phyloP scores from a whole-genome alignment of 768 basidiomycete species.

The Vararia minispora region DNA sequence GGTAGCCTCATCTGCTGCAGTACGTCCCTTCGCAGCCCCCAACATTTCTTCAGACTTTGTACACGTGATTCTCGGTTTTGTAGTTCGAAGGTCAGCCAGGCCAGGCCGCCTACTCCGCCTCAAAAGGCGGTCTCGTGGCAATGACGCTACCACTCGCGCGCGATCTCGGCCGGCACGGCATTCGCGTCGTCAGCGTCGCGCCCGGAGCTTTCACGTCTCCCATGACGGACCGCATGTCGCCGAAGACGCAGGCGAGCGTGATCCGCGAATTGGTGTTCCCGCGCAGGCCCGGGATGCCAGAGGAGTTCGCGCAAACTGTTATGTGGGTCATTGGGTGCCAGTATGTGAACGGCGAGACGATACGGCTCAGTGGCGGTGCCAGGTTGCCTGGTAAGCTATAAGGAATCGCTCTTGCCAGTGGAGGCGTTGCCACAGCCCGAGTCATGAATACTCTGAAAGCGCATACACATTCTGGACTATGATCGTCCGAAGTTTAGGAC shows the following conservation, averaged over 20 bases:
- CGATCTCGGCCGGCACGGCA: slow-evolving; percentile 39
- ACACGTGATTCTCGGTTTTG: neutral
- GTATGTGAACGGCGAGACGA: slow-evolving; percentile 22
- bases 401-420: neutral
- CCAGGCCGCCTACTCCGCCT: slow-evolving; percentile 44
- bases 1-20: slow-evolving; percentile 42
- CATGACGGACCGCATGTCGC: slow-evolving; percentile 22
- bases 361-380: slow-evolving; percentile 18
- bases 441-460: too few relatives aligned
- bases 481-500: too few relatives aligned
- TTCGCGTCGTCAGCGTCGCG: slow-evolving; percentile 45
- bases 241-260: slow-evolving; percentile 15
- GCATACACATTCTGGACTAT: too few relatives aligned
- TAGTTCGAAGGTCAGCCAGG: slow-evolving; percentile 49
- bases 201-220: slow-evolving; percentile 40
- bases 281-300: slow-evolving; percentile 20
- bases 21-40: slow-evolving; percentile 3
- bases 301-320: slow-evolving; percentile 22
- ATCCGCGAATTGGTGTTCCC: slow-evolving; percentile 23
- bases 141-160: slow-evolving; percentile 54
- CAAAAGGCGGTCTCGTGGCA: slow-evolving; percentile 44
- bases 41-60: neutral
- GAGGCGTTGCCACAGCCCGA: too few relatives aligned
- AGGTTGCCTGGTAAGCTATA: slow-evolving; percentile 16
- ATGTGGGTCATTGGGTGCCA: slow-evolving; percentile 21